Evolutionary conservation across 2,329 filamentous ascomycete genomes (phyloP), one percentile per base, ranked within the genome.

Genomic region (Myriosclerotinia scirpicola): DNA sequence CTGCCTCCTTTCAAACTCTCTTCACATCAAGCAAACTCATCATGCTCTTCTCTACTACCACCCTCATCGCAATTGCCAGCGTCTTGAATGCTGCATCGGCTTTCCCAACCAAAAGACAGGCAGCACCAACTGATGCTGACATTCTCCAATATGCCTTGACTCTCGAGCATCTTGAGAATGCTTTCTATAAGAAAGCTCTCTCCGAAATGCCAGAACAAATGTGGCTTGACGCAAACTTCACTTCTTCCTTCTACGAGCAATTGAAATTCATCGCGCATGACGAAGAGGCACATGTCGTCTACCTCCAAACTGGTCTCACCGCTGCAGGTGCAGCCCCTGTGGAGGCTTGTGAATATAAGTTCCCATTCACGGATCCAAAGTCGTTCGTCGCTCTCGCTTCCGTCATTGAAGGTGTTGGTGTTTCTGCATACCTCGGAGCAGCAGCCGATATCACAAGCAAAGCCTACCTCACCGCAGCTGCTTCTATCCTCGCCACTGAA

Each of bases 401-500:
- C 30, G 77, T 87, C 60, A 80, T 87, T 48, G 85, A 87, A 74
- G 82, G 81, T 65, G 82, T 87, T 54, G 85, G 85, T 70, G 82
- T 85, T 58, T 83, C 81, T 40, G 85, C 85, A 38, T 88, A 88
- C 77, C 81, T 90, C 54, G 86, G 86, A 66, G 87, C 87, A 36
- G 87, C 87, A 14, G 82, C 82, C 44, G 79, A 81, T 67, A 86
- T 87, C 69, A 81, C 84, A 68, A 80, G 82, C 72, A 83, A 85
- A 72, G 79, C 80, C 17, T 88, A 88, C 76, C 78, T 90, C 46
- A 84, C 84, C 0, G 84, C 84, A 6, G 87, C 87, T 0, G 87
- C 84, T n/a, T 82, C 83, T 64, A 86, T 91, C 73, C 79, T 90
- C 46, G 85, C 85, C 50, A 84, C 88, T 58, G 87, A 90, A 73